Conservation (phyloP, 1,284 basidiomycete genomes). For the Marasmius tenuissimus region DNA sequence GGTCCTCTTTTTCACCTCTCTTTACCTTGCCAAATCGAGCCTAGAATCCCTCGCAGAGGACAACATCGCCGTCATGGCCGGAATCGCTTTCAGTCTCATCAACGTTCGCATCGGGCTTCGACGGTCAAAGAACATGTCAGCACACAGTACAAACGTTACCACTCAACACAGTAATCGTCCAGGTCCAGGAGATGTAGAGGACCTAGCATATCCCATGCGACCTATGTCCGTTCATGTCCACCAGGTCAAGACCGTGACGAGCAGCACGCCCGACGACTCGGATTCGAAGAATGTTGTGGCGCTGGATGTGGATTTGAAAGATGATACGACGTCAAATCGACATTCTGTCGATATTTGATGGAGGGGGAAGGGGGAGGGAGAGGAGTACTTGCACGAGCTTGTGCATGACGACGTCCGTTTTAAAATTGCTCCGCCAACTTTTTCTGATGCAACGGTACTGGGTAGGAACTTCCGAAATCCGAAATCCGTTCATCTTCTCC, state of each 20-base stretch:
- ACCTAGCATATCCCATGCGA: not conserved
- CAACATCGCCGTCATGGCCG: not conserved
- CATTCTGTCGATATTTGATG: not conserved
- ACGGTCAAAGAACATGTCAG: not conserved
- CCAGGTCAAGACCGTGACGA: not conserved
- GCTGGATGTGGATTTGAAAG: not conserved
- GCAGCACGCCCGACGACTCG: not conserved
- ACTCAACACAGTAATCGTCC: not conserved
- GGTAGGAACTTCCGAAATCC: too few species aligned
- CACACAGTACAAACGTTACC: not conserved
- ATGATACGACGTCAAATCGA: too few species aligned
- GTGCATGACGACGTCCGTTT: too few species aligned
- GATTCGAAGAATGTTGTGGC: not conserved
- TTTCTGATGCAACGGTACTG: too few species aligned
- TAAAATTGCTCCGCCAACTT: too few species aligned
- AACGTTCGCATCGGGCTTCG: slow-evolving; percentile 5
- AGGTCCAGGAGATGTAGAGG: not conserved
- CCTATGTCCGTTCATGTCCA: not conserved
- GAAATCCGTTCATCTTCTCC: too few species aligned
- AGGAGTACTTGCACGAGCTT: too few species aligned
- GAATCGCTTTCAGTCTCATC: slow-evolving; percentile 4
- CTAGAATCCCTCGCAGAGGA: slow-evolving; percentile 2
- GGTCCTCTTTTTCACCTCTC: slow-evolving; percentile 1
- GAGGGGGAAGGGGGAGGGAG: not conserved
- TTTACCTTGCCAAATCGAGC: not conserved